Base-by-base conservation (phyloP, 306 rosid genomes). In the Cajanus cajan region DNA sequence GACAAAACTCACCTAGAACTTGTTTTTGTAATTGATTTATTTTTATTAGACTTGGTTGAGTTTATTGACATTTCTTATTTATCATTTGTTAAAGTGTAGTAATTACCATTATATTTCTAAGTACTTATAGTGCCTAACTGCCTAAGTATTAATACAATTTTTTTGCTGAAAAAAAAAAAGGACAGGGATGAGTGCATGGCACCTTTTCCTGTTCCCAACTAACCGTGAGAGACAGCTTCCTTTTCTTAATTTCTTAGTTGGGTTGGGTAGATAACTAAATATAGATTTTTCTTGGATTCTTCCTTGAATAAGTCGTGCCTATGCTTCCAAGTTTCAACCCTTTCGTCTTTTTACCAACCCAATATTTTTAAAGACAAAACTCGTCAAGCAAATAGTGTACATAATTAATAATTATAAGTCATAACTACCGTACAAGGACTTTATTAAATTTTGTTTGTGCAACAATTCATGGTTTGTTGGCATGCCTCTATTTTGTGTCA, bases 271-370 rank as follows among this genome's bases (percentile, higher is more conserved):
- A 67, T 22, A 2, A 37, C 66, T 59, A 10, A 61, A 28, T 33
- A 61, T 22, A 7, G 40, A 40, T 14, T 41, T 65, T 74, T 55
- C 65, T 18, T 31, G 36, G 52, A 66, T 74, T 66, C 34, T 65
- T 62, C 71, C 28, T 65, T 68, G 10, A 11, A 67, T 16, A 52
- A 58, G 40, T 65, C 66, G 80, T 33, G 62, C 10, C 8, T 16
- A 14, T 6, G 16, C 10, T 19, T 73, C 52, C 21, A 73, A 36
- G 2, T 47, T 37, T 61, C 62, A 68, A 8, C 8, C 12, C 34
- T 34, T 16, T 68, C 4, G 0, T 69, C 8, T 21, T 36, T 66
- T 57, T 54, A 66, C 68, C 67, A 39, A 66, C 81, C 81, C 68
- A 37, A 22, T 39, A 50, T 51, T 68, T 68, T 28, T 22, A 11